A percentile compares a stretch with the other conserved stretches of the same genome.
phyloP scores from a whole-genome alignment of 2,329 filamentous ascomycete species.

The Cladophialophora psammophila region DNA sequence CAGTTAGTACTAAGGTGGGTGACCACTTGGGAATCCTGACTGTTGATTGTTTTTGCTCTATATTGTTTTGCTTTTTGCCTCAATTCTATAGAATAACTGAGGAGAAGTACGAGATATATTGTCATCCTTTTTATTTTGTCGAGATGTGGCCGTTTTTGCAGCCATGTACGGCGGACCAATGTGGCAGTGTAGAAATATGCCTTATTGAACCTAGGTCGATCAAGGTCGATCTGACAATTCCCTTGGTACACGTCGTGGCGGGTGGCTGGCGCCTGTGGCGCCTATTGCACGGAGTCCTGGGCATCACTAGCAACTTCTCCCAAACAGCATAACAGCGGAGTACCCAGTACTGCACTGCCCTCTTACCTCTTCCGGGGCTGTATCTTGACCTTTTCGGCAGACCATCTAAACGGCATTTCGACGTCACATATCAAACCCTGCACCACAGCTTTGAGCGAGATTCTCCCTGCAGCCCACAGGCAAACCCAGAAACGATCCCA shows the following conservation, averaged over 20 bases:
- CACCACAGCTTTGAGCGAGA: background rate
- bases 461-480: background rate
- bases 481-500: background rate
- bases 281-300: background rate
- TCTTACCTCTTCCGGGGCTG: constrained; percentile 2
- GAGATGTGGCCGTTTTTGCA: background rate
- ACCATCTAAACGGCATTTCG: constrained; percentile 4
- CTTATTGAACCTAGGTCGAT: background rate
- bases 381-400: constrained; percentile 5
- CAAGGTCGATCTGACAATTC: background rate
- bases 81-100: no score
- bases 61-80: background rate
- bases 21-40: constrained; percentile 9
- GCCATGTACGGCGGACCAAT: background rate
- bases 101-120: background rate
- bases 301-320: background rate
- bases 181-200: background rate
- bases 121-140: background rate
- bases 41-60: constrained; percentile 3
- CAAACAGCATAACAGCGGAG: background rate
- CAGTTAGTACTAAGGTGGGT: constrained; percentile 10
- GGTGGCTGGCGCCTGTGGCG: background rate
- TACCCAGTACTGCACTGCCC: background rate
- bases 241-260: background rate
- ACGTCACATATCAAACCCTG: constrained; percentile 7